Percentiles rank a stretch among this genome's conserved stretches.
Evolutionary conservation across 768 basidiomycete genomes (phyloP).

Genomic region (Leccinum pellstonianum): DNA sequence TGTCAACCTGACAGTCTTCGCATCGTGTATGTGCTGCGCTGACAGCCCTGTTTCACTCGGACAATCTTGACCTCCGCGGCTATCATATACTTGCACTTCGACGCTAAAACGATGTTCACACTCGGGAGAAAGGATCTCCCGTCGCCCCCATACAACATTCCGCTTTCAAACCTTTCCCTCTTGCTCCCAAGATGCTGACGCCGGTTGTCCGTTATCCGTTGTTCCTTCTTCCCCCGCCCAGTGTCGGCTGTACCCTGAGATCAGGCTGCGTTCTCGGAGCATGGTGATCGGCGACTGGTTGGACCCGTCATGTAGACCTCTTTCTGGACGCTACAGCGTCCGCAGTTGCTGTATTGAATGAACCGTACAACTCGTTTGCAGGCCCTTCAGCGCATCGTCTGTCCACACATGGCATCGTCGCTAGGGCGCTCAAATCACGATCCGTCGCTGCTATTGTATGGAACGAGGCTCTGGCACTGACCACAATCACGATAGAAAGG

Average conservation of each 20-base stretch:
- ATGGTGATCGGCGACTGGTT: background rate
- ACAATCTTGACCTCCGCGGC: background rate
- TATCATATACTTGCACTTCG: background rate
- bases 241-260: background rate
- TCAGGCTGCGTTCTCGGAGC: background rate
- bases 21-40: background rate
- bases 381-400: background rate
- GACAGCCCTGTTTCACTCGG: background rate
- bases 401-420: background rate
- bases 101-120: background rate
- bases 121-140: background rate
- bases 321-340: background rate
- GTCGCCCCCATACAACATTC: background rate
- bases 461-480: background rate
- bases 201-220: background rate
- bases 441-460: background rate
- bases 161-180: background rate
- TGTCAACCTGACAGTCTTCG: constrained; percentile 1
- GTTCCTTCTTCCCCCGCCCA: background rate
- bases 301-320: background rate
- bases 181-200: background rate
- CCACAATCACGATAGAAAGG: background rate
- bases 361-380: background rate
- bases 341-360: background rate
- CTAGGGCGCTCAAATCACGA: background rate